Evolutionary conservation across 257 asterid species (phyloP), one percentile per base, ranked within the genome.

Genomic region (Rehmannia glutinosa): DNA sequence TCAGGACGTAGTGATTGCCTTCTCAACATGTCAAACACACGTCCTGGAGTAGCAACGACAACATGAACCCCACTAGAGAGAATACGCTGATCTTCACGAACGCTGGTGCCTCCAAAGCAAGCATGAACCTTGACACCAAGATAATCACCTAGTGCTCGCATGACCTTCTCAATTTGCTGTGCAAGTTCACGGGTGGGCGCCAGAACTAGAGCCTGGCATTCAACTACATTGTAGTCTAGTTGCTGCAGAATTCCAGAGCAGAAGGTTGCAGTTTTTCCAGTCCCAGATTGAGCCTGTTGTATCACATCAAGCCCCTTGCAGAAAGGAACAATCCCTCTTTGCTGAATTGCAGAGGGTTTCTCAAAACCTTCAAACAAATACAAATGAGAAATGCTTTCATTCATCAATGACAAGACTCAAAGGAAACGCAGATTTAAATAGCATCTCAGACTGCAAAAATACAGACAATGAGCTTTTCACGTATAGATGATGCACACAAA

Each of bases 261-360:
- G 70, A 80, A 80, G 23, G 84, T 80, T 59, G 84, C 84, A 0
- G 84, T 80, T 55, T 80, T 80, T 33, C 84, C 84, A 8, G 84
- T 79, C 24, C 84, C 84, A 10, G 84, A 79, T 39, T 79, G 84
- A 25, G 84, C 84, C 62, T 79, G 84, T 54, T 76, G 81, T 41
- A 76, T 76, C 62, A 76, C 81, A 65, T 76, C 77, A 66, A 76
- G 77, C 24, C 77, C 80, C 77, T 75, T 79, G 81, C 71, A 55
- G 65, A 79, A 79, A 36, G 84, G 84, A 55, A 80, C 84, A n/a
- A 80, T 80, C 12, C 84, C 84, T 42, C 84, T 52, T 64, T 80
- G 84, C 51, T 80, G 84, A 60, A 80, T 80, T 23, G 84, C 84
- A 46, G 84, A 80, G 41, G 84, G 84, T 67, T 76, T 80, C 79